Evolutionary conservation across 2,329 filamentous ascomycete genomes (phyloP), one percentile per base, ranked within the genome.

Genomic region (Fusarium mundagurra): DNA sequence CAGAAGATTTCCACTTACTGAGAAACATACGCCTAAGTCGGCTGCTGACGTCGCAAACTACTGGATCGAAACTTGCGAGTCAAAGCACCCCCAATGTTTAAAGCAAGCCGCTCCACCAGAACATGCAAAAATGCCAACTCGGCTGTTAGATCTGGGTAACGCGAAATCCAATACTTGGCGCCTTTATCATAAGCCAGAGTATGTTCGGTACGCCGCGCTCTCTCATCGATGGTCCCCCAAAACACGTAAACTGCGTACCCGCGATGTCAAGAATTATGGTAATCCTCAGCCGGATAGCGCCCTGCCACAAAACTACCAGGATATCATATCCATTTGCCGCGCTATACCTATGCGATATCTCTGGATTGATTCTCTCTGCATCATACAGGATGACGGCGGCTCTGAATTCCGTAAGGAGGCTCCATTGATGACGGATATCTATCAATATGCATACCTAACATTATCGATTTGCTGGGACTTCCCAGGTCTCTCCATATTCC

Each of bases 361-460:
- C 5, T 64, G 61, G 61, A 43, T 63, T 11, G 61, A 64, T 14
- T 64, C 55, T 10, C 58, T 64, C 1, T 64, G 61, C 4, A 64
- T 64, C 0, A 39, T 61, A 8, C 61, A 64, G 4, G 13, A 64
- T 5, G 34, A 50, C 0, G 8, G 10, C 1, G 43, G 57, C 1
- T 12, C 17, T 1, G 48, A 51, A 20, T 51, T 51, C 3, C 8
- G 0, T 0, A 13, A n/a, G 2, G 55, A 64, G 9, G 61, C 61
- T 14, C 10, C 7, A 5, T 17, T 61, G 0, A 64, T 64, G 61
- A 47, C 2, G 17, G 43, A 61, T 1, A 50, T 64, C 0, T 64
- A 64, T 17, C 27, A 29, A 18, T 39, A 41, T 24, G 59, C 59
- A 2, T 34, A 39, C 4, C 33, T 65, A 8, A 65, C 59, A 1